Conservation (phyloP, 768 basidiomycete species). For the Strobilomyces dryophilus region DNA sequence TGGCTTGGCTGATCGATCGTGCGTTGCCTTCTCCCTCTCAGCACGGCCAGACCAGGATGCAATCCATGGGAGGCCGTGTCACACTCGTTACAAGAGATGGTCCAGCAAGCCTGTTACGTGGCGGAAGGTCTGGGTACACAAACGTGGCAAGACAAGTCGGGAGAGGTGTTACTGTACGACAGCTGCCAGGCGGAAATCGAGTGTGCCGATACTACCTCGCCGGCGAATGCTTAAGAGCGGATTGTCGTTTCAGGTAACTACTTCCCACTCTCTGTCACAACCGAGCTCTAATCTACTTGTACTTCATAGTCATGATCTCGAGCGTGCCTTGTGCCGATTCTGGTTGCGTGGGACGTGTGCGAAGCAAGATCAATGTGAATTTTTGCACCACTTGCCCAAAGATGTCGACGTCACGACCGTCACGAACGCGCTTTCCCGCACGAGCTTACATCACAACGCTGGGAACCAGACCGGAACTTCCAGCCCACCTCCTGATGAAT, state of each 20-base stretch:
- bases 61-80: conserved; percentile 64
- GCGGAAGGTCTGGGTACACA: conserved; percentile 39
- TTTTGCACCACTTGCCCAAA: conserved; percentile 86
- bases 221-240: conserved; percentile 92
- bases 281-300: conserved; percentile 12
- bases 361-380: conserved; percentile 95
- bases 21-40: conserved; percentile 45
- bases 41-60: conserved; percentile 41
- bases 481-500: conserved; percentile 49
- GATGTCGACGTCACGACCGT: conserved; percentile 76
- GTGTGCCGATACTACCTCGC: conserved; percentile 97
- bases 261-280: neutral
- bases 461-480: conserved; percentile 36
- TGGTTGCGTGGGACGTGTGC: conserved; percentile 98
- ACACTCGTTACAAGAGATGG: conserved; percentile 60
- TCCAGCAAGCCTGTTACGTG: conserved; percentile 32
- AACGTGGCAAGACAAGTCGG: conserved; percentile 16
- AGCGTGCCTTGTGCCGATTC: conserved; percentile 92
- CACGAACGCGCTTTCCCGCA: conserved; percentile 62
- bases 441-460: conserved; percentile 46
- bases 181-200: conserved; percentile 50
- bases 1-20: conserved; percentile 90
- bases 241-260: conserved; percentile 93
- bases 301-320: conserved; percentile 77
- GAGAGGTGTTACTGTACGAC: conserved; percentile 29